A percentile compares a stretch with the other conserved stretches of the same genome.
Conservation (phyloP, 2,329 filamentous ascomycete genomes). For the Teratosphaeria gauchensis region DNA sequence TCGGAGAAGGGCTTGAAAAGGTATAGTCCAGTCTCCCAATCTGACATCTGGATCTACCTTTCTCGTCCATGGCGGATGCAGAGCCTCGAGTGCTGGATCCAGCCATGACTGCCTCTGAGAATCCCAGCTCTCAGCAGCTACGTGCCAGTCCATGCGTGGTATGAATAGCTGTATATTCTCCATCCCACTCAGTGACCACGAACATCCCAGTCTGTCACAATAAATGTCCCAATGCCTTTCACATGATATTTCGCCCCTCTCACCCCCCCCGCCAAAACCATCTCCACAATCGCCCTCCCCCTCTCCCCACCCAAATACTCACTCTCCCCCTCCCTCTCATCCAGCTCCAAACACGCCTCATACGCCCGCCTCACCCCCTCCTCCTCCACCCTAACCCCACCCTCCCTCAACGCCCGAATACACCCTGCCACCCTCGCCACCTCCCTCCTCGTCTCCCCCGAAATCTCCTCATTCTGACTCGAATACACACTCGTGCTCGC, state of each 20-base stretch:
- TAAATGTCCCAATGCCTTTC: not conserved
- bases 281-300: constrained; percentile 27
- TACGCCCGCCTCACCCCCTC: constrained; percentile 78
- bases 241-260: too few relatives aligned
- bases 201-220: not conserved
- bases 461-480: constrained; percentile 84
- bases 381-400: constrained; percentile 78
- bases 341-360: constrained; percentile 67
- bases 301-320: constrained; percentile 30
- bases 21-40: too few relatives aligned
- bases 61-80: too few relatives aligned
- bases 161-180: too few relatives aligned
- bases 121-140: too few relatives aligned
- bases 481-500: constrained; percentile 83
- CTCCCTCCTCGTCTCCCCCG: constrained; percentile 68
- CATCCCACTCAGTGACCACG: not conserved
- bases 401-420: constrained; percentile 72
- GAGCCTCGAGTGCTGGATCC: too few relatives aligned
- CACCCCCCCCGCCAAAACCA: constrained; percentile 19
- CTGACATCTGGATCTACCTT: too few relatives aligned
- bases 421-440: constrained; percentile 77
- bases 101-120: too few relatives aligned
- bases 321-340: constrained; percentile 50
- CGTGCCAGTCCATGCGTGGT: too few relatives aligned
- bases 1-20: too few relatives aligned